Percentiles rank a stretch among this genome's conserved stretches.
Evolutionary conservation across 768 basidiomycete genomes (phyloP).

Genomic region (Hygrocybe coccinea): DNA sequence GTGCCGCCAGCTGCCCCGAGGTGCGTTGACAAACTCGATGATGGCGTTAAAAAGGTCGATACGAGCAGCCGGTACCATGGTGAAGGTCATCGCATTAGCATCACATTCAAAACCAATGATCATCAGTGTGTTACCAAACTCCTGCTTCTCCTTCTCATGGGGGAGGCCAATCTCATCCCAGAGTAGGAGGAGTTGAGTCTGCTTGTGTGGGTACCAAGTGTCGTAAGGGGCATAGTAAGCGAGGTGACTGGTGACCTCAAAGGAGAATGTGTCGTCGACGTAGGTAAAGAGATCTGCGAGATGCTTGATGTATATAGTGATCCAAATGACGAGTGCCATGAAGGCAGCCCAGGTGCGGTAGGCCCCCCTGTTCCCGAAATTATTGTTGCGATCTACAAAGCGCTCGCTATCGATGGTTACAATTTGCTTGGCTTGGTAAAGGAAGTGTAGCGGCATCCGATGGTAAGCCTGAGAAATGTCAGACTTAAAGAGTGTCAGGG

Average conservation of each 20-base stretch:
- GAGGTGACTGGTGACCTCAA: constrained; percentile 15
- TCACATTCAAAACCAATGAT: constrained; percentile 41
- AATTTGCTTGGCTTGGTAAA: constrained; percentile 30
- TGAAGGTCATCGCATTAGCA: constrained; percentile 26
- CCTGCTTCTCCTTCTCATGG: constrained; percentile 37
- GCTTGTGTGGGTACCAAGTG: constrained; percentile 24
- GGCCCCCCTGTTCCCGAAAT: constrained; percentile 7
- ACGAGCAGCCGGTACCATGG: constrained; percentile 8
- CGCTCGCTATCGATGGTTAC: constrained; percentile 5
- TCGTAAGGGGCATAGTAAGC: constrained; percentile 23
- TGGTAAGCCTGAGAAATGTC: constrained; percentile 36
- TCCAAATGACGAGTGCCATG: constrained; percentile 26
- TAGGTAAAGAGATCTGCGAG: constrained; percentile 21
- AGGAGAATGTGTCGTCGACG: constrained; percentile 25
- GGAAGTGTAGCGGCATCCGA: constrained; percentile 27
- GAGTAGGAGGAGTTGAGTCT: constrained; percentile 32
- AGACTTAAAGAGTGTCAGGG: constrained; percentile 31
- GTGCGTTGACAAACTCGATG: not conserved
- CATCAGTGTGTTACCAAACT: constrained; percentile 26
- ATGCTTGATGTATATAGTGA: constrained; percentile 13
- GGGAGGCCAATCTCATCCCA: constrained; percentile 40
- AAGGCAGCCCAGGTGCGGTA: constrained; percentile 16
- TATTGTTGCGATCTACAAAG: constrained; percentile 12
- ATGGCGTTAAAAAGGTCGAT: constrained; percentile 11
- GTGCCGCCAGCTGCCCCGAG: constrained; percentile 3